Conservation (phyloP, 2,329 filamentous ascomycete genomes). For the Aureobasidium mangrovei region DNA sequence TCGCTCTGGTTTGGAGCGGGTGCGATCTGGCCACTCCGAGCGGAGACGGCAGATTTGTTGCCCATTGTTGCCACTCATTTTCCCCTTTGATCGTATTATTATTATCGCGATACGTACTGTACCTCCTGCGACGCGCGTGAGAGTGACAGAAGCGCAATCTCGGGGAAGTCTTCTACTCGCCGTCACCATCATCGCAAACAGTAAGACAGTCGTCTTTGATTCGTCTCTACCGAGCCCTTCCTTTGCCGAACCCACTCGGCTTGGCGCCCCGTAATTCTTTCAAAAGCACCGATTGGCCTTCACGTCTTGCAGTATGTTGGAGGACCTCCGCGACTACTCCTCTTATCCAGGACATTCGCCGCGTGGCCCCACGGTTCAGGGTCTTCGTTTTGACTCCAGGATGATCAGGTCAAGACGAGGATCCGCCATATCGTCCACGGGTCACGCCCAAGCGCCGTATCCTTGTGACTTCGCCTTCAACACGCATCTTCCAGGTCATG, state of each 20-base stretch:
- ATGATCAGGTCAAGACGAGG: slow-evolving; percentile 10
- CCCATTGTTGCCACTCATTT: neutral
- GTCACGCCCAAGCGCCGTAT: neutral
- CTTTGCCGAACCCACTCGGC: neutral
- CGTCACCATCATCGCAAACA: slow-evolving; percentile 3
- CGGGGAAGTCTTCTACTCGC: slow-evolving; percentile 1
- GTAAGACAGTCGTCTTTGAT: neutral
- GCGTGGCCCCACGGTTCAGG: neutral
- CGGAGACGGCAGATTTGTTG: neutral
- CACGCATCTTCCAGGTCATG: neutral
- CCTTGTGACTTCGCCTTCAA: neutral
- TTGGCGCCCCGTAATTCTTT: neutral
- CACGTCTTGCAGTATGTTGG: slow-evolving; percentile 3
- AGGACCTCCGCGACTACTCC: neutral
- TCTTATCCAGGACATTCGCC: slow-evolving; percentile 3
- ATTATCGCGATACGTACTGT: neutral
- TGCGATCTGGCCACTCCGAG: too few relatives aligned
- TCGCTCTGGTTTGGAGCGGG: too few relatives aligned
- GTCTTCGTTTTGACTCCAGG: slow-evolving; percentile 3
- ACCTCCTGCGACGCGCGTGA: neutral
- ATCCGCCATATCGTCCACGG: neutral
- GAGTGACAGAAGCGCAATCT: neutral
- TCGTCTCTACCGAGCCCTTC: neutral
- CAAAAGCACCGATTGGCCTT: slow-evolving; percentile 5
- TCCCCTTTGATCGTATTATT: neutral